Evolutionary conservation across 345 rosid genomes (phyloP).

Genomic region (Ricinus communis): DNA sequence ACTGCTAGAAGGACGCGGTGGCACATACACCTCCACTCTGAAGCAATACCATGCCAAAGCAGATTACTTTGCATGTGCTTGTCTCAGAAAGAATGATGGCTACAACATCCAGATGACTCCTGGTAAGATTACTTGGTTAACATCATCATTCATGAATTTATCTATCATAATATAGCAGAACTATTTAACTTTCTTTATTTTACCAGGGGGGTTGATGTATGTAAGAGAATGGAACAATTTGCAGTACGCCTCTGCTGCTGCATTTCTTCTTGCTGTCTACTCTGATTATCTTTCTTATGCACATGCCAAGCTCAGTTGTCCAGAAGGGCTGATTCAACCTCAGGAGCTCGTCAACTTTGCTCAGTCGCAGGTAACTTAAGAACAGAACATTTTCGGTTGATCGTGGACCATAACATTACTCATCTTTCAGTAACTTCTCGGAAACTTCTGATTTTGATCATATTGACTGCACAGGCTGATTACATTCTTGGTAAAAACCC

Average conservation of each 20-base stretch:
- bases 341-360: conserved; percentile 60
- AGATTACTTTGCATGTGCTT: conserved; percentile 78
- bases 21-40: conserved; percentile 17
- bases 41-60: conserved; percentile 71
- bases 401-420: background rate
- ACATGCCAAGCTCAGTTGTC: conserved; percentile 63
- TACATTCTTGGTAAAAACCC: conserved; percentile 33
- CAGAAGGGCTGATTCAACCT: conserved; percentile 54
- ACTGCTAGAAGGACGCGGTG: conserved; percentile 50
- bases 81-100: conserved; percentile 72
- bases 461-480: conserved; percentile 23
- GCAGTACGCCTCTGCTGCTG: conserved; percentile 75
- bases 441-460: background rate
- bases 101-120: conserved; percentile 55
- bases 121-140: conserved; percentile 32
- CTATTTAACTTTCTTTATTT: background rate
- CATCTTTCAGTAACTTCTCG: background rate
- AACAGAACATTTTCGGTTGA: background rate
- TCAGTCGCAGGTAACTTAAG: conserved; percentile 54
- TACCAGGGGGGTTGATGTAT: conserved; percentile 67
- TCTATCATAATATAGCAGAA: background rate
- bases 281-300: conserved; percentile 62
- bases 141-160: background rate
- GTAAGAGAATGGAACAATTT: conserved; percentile 83
- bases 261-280: conserved; percentile 64